Base-by-base conservation (phyloP, 129 eudicot genomes). In the Gnaphalium uliginosum region DNA sequence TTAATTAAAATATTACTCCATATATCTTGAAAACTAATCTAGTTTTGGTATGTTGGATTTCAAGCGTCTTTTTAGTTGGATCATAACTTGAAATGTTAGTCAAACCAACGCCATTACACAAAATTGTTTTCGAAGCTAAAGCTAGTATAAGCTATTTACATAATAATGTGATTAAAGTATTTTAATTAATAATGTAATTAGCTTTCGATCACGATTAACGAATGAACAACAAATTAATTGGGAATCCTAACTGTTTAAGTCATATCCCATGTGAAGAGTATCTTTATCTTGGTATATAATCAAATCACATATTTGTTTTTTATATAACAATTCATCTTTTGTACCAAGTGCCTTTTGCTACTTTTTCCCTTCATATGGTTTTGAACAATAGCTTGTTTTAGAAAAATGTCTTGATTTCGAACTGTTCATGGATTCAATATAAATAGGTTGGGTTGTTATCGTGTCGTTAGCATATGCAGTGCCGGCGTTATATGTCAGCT, bases 221-320 rank as follows among this genome's bases (percentile, higher is more conserved):
- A 73, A 24, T 79, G 51, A 79, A 66, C 72, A 65, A 67, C 66
- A 53, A 72, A 65, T 39, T 72, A 37, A 65, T 27, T 30, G 59
- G 70, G 78, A 30, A 56, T 35, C 63, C 66, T 75, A 57, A 73
- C 79, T 66, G 59, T 57, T 66, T 60, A 67, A 80, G 58, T 66
- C 69, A 80, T 66, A 72, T 66, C 79, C 83, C 83, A 73, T 78
- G 82, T 78, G 82, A 70, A 23, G 61, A 70, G 71, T 51, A 61
- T 70, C 76, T 60, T 60, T 60, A 71, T 73, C 83, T 80, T 67
- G 75, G 78, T 73, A 74, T 80, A 73, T 73, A 66, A 79, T 66
- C 83, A 74, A 80, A 73, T 80, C 79, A 80, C 14, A 53, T 67
- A 22, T 80, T 73, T 66, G 11, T 39, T 39, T 66, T 33, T 66